Base-by-base conservation (phyloP, 805 yeast species). In the Saccharomycopsis schoenii region DNA sequence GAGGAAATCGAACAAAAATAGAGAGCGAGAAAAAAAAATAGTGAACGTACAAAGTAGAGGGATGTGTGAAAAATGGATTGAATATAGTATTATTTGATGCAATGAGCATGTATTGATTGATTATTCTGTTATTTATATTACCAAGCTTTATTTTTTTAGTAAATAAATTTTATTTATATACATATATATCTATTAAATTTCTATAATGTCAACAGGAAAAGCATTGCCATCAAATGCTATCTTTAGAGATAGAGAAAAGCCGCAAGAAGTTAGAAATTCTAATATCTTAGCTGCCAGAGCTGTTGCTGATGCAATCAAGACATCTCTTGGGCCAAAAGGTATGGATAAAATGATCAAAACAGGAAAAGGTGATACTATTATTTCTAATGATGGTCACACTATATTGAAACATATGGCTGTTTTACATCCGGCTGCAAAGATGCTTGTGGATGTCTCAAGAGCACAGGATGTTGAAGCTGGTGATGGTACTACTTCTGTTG, bases 391-490 rank as follows among this genome's bases (percentile, higher is more conserved):
- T 75, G 99, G 99, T 40, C 98, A 96, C 74, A 94, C 99, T 2
- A 94, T 94, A 67, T 78, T 93, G 67, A 85, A 89, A 69, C 97
- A 94, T 73, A 94, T 94, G 98, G 98, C 99, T 1, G 96, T 94
- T 58, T 80, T 94, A 71, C 99, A 94, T 72, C 99, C 99, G 1
- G 99, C 97, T 1, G 99, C 99, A 0, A 87, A 91, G 70, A 94
- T 94, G 98, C 77, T 84, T n/a, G 99, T 94, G 55, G 98, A 94
- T 71, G 89, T 94, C 34, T 87, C 96, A 62, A 97, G 92, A 51
- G 98, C 99, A 1, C 99, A 94, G 75, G 99, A 94, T 69, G 88
- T 92, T 43, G 99, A 92, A 74, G 99, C 98, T n/a, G 99, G 99
- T 60, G 99, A 94, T 72, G 99, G 99, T 66, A 94, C 99, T 40